A percentile compares a stretch with the other conserved stretches of the same genome.
These are phyloP conservation scores for Leishmania tropica DNA, from an alignment of 208 protist species.

Conservation along the genomic window DNA sequence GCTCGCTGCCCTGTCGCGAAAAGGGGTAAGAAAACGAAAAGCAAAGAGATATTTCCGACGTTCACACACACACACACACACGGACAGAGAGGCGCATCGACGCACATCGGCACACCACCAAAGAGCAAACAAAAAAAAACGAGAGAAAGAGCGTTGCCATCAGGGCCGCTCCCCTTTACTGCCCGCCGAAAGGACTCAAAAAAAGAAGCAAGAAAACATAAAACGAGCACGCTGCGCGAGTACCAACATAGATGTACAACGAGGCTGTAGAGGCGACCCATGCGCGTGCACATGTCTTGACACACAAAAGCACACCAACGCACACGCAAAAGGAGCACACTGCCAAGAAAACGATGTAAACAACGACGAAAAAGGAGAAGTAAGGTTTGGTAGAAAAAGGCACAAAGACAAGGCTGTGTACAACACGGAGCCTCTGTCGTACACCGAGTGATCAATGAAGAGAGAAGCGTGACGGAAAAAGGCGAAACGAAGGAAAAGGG, in stretches of 20 bases:
- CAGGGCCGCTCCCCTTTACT: not conserved
- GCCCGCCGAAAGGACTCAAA: not conserved
- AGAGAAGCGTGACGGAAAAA: not conserved
- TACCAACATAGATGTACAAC: no score
- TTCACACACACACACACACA: no score
- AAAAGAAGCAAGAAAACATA: not conserved
- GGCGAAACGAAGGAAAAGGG: not conserved
- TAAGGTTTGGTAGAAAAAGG: not conserved
- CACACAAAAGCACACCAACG: no score
- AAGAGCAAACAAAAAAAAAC: not conserved
- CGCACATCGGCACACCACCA: not conserved
- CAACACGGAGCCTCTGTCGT: not conserved
- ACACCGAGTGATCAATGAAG: not conserved
- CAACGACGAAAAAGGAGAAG: not conserved
- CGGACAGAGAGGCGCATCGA: no score
- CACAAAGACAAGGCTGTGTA: not conserved
- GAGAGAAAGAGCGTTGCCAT: not conserved
- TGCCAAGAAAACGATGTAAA: no score
- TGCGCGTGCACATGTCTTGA: no score
- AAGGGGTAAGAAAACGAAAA: no score
- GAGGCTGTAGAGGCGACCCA: no score
- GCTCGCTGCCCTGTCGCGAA: not conserved
- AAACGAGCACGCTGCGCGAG: not conserved
- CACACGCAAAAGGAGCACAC: no score
- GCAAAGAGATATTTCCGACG: no score